Conservation (phyloP, 192 early-diverging fungal species). For the Mortierella hygrophila region DNA sequence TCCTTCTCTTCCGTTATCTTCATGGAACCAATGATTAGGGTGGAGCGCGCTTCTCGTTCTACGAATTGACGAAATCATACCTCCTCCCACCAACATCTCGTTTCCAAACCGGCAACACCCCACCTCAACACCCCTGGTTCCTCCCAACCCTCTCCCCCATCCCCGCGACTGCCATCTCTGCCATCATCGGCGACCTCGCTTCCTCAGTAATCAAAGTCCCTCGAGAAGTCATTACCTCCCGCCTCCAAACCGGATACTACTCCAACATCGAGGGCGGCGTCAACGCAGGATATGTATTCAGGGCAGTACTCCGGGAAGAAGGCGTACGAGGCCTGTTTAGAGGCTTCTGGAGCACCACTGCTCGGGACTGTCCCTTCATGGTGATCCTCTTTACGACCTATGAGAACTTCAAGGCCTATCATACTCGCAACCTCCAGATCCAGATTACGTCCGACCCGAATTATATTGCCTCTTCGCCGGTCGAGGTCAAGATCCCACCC, state of each 20-base stretch:
- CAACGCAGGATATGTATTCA: slow-evolving; percentile 63
- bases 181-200: slow-evolving; percentile 76
- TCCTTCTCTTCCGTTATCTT: neutral
- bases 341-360: slow-evolving; percentile 79
- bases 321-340: slow-evolving; percentile 74
- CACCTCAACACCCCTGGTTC: slow-evolving; percentile 54
- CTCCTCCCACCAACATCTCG: slow-evolving; percentile 59
- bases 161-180: slow-evolving; percentile 77
- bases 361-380: slow-evolving; percentile 85
- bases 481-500: slow-evolving; percentile 74
- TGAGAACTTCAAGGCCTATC: slow-evolving; percentile 79
- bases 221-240: slow-evolving; percentile 79
- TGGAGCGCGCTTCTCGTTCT: slow-evolving; percentile 76
- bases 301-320: slow-evolving; percentile 66
- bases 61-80: slow-evolving; percentile 74
- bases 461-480: slow-evolving; percentile 60
- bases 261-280: slow-evolving; percentile 29
- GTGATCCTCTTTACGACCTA: slow-evolving; percentile 80
- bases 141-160: slow-evolving; percentile 61
- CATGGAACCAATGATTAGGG: slow-evolving; percentile 53
- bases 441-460: slow-evolving; percentile 54
- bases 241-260: slow-evolving; percentile 77
- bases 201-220: slow-evolving; percentile 84
- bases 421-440: slow-evolving; percentile 61
- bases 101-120: slow-evolving; percentile 41